These are phyloP conservation scores for Salvia splendens DNA, from an alignment of 257 asterid species.

Conservation along the genomic window DNA sequence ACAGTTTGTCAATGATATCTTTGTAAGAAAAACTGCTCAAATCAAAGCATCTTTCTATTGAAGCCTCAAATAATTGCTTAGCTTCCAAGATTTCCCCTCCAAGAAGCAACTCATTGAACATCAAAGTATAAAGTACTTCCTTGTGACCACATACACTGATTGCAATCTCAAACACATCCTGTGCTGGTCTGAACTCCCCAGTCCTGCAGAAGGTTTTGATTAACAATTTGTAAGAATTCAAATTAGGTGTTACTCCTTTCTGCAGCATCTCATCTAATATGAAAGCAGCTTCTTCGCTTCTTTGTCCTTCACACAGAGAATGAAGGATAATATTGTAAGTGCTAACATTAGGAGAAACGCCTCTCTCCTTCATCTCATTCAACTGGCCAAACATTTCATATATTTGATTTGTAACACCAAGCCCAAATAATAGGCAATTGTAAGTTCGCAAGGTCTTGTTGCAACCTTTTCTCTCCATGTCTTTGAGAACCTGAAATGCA, in stretches of 20 bases:
- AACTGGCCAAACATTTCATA: constrained; percentile 86
- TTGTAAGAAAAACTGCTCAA: constrained; percentile 61
- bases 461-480: constrained; percentile 91
- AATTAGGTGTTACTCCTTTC: constrained; percentile 64
- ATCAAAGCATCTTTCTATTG: constrained; percentile 59
- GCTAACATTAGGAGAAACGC: constrained; percentile 67
- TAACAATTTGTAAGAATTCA: constrained; percentile 58
- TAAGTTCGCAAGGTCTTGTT: constrained; percentile 73
- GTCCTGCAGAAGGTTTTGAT: constrained; percentile 72
- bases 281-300: constrained; percentile 77
- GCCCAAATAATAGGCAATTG: constrained; percentile 70
- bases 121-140: constrained; percentile 58
- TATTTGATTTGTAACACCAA: constrained; percentile 68
- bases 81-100: constrained; percentile 80
- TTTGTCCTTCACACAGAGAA: constrained; percentile 69
- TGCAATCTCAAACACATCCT: constrained; percentile 69
- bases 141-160: constrained; percentile 62
- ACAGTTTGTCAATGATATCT: constrained; percentile 61
- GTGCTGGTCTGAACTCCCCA: constrained; percentile 92
- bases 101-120: constrained; percentile 75
- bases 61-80: constrained; percentile 64
- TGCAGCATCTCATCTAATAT: constrained; percentile 84
- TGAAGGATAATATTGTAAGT: constrained; percentile 71
- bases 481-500: constrained; percentile 94
- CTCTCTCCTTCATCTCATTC: constrained; percentile 89